Conservation (phyloP, 768 basidiomycete species). For the Tulasnella sp. region DNA sequence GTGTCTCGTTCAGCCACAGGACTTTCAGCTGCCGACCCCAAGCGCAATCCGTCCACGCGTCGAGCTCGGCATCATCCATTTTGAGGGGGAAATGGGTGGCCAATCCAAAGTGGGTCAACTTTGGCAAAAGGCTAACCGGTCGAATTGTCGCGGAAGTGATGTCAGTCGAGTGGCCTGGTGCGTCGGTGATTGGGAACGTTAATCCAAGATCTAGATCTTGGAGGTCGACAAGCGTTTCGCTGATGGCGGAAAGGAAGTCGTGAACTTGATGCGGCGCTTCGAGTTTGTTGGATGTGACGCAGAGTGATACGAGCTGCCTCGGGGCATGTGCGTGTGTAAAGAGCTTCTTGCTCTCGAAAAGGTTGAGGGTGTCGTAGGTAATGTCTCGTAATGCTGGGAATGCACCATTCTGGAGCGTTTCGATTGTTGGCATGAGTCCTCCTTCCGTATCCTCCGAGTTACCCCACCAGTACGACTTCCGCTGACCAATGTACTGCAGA, state of each 20-base stretch:
- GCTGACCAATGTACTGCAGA: constrained; percentile 12
- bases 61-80: constrained; percentile 9
- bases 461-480: constrained; percentile 16
- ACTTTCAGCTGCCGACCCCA: background rate
- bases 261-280: background rate
- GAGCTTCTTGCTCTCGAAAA: constrained; percentile 3
- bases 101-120: constrained; percentile 10
- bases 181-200: constrained; percentile 7
- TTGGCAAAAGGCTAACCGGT: background rate
- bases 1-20: constrained; percentile 15
- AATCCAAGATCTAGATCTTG: constrained; percentile 9
- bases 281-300: constrained; percentile 12
- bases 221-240: background rate
- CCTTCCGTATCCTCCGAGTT: constrained; percentile 9
- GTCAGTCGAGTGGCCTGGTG: constrained; percentile 5
- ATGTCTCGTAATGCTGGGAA: constrained; percentile 10
- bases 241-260: constrained; percentile 3
- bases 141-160: background rate
- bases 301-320: constrained; percentile 1
- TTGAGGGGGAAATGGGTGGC: constrained; percentile 16
- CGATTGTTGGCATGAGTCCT: constrained; percentile 4
- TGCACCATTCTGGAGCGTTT: background rate
- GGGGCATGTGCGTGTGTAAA: background rate
- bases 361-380: constrained; percentile 14
- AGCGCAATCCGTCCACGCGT: constrained; percentile 2